Percentiles rank a stretch among this genome's conserved stretches.
Conservation (phyloP, 352 stramenopile species). For the Phytophthora sp. region DNA sequence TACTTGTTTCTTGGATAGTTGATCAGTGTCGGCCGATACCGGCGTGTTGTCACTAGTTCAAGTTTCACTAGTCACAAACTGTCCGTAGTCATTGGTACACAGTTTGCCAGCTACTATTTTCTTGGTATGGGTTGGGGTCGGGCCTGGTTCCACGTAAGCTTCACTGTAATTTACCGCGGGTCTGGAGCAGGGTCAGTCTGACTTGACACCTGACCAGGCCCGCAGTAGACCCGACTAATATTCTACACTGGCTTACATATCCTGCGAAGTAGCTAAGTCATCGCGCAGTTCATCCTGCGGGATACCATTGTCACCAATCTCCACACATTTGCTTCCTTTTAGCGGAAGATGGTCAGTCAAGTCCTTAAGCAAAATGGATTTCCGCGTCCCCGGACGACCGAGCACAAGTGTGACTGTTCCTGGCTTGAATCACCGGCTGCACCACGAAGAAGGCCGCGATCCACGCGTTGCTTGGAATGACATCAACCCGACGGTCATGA, state of each 20-base stretch:
- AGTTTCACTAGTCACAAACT: too few relatives aligned
- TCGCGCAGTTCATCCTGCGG: conserved; percentile 7
- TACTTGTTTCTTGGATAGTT: too few relatives aligned
- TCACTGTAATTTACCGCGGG: too few relatives aligned
- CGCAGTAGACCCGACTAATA: too few relatives aligned
- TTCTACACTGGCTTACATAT: conserved; percentile 41
- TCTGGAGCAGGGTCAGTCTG: too few relatives aligned
- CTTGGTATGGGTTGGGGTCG: too few relatives aligned
- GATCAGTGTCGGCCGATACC: too few relatives aligned
- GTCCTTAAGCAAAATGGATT: conserved; percentile 49
- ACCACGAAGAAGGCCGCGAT: conserved; percentile 37
- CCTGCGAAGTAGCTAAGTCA: conserved; percentile 17
- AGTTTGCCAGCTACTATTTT: too few relatives aligned
- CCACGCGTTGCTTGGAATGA: conserved; percentile 17
- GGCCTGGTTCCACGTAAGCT: too few relatives aligned
- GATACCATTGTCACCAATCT: conserved; percentile 34
- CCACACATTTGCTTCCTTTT: conserved; percentile 23
- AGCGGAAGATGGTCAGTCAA: conserved; percentile 36
- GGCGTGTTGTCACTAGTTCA: too few relatives aligned
- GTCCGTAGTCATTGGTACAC: too few relatives aligned
- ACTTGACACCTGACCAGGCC: too few relatives aligned
- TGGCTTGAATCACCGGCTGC: conserved; percentile 37
- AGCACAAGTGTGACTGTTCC: conserved; percentile 32
- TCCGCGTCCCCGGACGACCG: conserved; percentile 41
- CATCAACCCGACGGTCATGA: not conserved